Conservation (phyloP, 352 stramenopile species). For the Phytopythium montanum region DNA sequence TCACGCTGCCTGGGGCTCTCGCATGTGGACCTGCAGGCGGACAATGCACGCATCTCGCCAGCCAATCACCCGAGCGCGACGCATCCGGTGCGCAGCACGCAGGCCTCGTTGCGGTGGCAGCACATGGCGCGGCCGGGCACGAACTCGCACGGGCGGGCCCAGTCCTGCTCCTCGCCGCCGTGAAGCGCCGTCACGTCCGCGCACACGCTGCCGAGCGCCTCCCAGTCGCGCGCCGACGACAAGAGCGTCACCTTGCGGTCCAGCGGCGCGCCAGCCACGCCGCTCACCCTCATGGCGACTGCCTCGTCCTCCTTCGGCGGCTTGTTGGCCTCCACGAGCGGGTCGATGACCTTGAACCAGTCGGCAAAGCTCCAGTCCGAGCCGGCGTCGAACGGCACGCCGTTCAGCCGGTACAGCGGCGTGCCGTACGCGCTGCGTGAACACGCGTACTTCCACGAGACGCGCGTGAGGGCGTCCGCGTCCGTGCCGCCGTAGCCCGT, state of each 20-base stretch:
- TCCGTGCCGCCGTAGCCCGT: conserved; percentile 71
- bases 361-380: conserved; percentile 61
- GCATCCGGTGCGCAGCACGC: conserved; percentile 58
- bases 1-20: too few species aligned
- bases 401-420: conserved; percentile 77
- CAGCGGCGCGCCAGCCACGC: conserved; percentile 30
- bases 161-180: conserved; percentile 13
- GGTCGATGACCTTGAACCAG: conserved; percentile 50
- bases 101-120: conserved; percentile 64
- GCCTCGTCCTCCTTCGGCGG: conserved; percentile 15
- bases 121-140: conserved; percentile 64
- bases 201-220: conserved; percentile 8
- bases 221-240: conserved; percentile 23
- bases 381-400: conserved; percentile 68
- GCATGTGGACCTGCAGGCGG: not conserved
- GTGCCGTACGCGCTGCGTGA: conserved; percentile 68
- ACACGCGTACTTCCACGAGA: conserved; percentile 83
- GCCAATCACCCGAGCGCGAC: conserved; percentile 22
- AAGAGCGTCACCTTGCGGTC: conserved; percentile 62
- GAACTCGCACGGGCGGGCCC: conserved; percentile 62
- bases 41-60: too few species aligned
- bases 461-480: conserved; percentile 49
- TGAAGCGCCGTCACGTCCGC: conserved; percentile 5
- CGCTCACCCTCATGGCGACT: conserved; percentile 32
- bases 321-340: conserved; percentile 38